Percentiles rank a stretch among this genome's conserved stretches.
These are phyloP conservation scores for Xanthoparmelia taractica DNA, from an alignment of 495 filamentous ascomycete species.

Conservation along the genomic window DNA sequence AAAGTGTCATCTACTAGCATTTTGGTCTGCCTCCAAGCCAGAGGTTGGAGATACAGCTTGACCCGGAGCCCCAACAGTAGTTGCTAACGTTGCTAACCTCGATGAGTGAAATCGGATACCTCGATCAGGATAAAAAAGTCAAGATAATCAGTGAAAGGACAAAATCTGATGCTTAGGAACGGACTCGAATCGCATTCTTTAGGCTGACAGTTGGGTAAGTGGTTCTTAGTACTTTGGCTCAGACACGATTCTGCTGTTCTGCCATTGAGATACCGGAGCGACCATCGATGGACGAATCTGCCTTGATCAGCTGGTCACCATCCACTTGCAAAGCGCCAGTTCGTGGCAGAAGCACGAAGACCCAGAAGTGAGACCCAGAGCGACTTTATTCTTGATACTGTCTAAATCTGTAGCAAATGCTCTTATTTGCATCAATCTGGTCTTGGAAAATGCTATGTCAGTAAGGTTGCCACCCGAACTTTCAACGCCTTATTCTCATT, in stretches of 20 bases:
- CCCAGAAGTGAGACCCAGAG: neutral
- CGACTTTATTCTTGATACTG: neutral
- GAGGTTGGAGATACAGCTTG: neutral
- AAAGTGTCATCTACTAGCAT: neutral
- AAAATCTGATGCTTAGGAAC: too few species aligned
- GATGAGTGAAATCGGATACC: neutral
- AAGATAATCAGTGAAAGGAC: neutral
- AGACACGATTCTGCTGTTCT: neutral
- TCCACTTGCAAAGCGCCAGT: neutral
- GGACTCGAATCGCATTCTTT: conserved; percentile 3
- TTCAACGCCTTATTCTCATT: neutral
- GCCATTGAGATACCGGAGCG: conserved; percentile 7
- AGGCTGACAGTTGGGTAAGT: neutral
- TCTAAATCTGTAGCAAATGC: neutral
- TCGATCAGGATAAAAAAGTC: neutral
- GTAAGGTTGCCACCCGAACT: neutral
- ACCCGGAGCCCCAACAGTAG: neutral
- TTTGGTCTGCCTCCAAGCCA: neutral
- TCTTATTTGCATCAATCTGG: neutral
- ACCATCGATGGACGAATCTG: neutral
- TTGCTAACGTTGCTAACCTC: neutral
- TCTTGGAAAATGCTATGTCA: neutral
- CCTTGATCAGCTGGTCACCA: neutral
- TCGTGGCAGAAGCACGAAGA: neutral
- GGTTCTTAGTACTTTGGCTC: neutral